These are phyloP conservation scores for Pichia sp. DNA, from an alignment of 1,139 yeast genomes.

Conservation along the genomic window DNA sequence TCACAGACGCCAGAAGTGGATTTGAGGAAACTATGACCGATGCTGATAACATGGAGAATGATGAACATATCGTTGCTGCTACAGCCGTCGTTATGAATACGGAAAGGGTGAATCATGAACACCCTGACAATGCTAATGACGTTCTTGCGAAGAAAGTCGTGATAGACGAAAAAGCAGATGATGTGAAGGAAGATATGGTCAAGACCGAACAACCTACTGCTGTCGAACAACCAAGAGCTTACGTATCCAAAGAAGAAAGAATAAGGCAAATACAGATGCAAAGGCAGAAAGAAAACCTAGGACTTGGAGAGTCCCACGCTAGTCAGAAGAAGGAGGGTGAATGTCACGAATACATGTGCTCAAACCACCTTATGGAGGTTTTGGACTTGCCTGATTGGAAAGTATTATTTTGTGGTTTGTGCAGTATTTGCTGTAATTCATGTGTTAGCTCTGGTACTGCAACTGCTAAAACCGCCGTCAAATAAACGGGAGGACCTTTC, in stretches of 20 bases:
- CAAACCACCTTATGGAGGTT: slow-evolving; percentile 13
- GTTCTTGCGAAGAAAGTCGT: background rate
- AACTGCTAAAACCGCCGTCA: slow-evolving; percentile 4
- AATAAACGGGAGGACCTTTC: too few relatives aligned
- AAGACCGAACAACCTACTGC: slow-evolving; percentile 10
- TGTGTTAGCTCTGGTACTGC: slow-evolving; percentile 12
- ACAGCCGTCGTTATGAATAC: too few relatives aligned
- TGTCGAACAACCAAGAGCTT: slow-evolving; percentile 7
- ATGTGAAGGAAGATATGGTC: background rate
- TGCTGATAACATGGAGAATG: background rate
- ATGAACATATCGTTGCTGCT: background rate
- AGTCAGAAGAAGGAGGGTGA: slow-evolving; percentile 21
- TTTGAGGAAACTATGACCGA: background rate
- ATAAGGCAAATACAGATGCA: slow-evolving; percentile 5
- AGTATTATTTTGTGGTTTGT: slow-evolving; percentile 2
- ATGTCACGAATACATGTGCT: slow-evolving; percentile 23
- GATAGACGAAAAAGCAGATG: background rate
- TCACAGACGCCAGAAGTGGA: slow-evolving; percentile 6
- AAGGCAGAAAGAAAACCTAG: too few relatives aligned
- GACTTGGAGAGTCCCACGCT: too few relatives aligned
- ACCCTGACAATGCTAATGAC: background rate
- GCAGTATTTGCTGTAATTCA: slow-evolving; percentile 9
- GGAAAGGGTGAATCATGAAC: too few relatives aligned
- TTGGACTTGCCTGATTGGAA: slow-evolving; percentile 12
- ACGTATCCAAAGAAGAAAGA: slow-evolving; percentile 9